A percentile compares a stretch with the other conserved stretches of the same genome.
These are phyloP conservation scores for Closterium sp. DNA, from an alignment of 139 green algal genomes.

Conservation along the genomic window DNA sequence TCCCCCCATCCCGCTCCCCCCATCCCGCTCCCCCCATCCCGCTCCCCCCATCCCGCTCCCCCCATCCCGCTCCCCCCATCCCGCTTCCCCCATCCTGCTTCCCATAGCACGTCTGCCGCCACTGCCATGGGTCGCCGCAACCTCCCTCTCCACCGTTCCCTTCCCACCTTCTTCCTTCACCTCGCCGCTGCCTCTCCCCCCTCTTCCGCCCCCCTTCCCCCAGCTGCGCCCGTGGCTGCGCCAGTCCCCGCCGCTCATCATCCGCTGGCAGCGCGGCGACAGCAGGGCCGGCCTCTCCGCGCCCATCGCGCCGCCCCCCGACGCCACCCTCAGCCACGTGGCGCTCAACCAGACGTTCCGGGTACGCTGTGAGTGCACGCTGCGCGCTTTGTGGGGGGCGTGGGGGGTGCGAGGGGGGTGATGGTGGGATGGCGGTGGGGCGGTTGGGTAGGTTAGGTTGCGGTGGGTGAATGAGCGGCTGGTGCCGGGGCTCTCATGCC, in stretches of 20 bases:
- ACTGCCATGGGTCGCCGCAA: neutral
- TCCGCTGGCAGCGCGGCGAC: constrained; percentile 23
- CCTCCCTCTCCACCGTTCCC: neutral
- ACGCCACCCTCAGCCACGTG: neutral
- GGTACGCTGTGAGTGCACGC: neutral
- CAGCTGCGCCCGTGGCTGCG: constrained; percentile 7
- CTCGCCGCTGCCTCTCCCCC: no score
- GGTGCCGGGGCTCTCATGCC: no score
- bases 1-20: neutral
- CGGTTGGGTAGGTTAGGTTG: neutral
- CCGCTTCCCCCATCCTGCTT: neutral
- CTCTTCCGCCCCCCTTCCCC: neutral
- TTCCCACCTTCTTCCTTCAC: no score
- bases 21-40: neutral
- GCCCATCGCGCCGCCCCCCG: neutral
- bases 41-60: neutral
- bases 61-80: neutral
- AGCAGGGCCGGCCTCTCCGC: neutral
- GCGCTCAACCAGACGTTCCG: neutral
- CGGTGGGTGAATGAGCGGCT: no score
- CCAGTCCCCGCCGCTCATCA: neutral
- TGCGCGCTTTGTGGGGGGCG: neutral
- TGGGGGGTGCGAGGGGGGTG: no score
- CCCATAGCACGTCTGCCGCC: neutral
- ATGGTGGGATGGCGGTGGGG: no score